These are phyloP conservation scores for Lepidium campestre DNA, from an alignment of 441 rosid genomes.

Conservation along the genomic window DNA sequence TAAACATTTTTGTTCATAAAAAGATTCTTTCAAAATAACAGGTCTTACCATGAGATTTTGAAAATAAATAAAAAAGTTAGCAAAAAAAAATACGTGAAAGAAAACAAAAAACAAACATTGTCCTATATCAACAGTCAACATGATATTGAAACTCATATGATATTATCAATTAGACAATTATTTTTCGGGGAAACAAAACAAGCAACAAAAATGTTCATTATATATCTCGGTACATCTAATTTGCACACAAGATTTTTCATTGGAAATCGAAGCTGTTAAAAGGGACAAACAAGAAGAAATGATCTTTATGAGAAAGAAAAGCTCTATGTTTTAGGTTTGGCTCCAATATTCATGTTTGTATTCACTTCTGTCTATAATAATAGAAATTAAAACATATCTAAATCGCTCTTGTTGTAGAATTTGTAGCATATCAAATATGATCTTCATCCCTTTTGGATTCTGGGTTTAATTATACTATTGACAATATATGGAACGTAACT, in stretches of 20 bases:
- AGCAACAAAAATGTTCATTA: conserved; percentile 12
- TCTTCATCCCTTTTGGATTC: background rate
- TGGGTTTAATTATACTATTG: background rate
- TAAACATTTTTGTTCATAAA: no score
- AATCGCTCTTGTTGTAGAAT: background rate
- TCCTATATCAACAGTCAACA: no score
- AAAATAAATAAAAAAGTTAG: no score
- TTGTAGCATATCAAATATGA: conserved; percentile 3
- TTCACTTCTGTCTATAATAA: background rate
- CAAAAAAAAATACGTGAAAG: no score
- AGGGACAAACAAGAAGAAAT: background rate
- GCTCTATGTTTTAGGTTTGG: conserved; percentile 2
- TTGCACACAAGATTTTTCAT: conserved; percentile 18
- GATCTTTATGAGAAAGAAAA: conserved; percentile 10
- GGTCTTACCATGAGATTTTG: no score
- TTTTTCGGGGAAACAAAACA: no score
- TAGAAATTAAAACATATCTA: conserved; percentile 4
- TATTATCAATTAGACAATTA: no score
- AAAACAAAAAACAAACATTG: no score
- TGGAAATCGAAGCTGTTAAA: background rate
- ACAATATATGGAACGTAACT: background rate
- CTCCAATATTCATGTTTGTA: conserved; percentile 4
- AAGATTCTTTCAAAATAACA: no score
- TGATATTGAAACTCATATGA: no score
- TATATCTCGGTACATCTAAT: conserved; percentile 15